Evolutionary conservation across 2,329 filamentous ascomycete genomes (phyloP).

Genomic region (Bertia moriformis): DNA sequence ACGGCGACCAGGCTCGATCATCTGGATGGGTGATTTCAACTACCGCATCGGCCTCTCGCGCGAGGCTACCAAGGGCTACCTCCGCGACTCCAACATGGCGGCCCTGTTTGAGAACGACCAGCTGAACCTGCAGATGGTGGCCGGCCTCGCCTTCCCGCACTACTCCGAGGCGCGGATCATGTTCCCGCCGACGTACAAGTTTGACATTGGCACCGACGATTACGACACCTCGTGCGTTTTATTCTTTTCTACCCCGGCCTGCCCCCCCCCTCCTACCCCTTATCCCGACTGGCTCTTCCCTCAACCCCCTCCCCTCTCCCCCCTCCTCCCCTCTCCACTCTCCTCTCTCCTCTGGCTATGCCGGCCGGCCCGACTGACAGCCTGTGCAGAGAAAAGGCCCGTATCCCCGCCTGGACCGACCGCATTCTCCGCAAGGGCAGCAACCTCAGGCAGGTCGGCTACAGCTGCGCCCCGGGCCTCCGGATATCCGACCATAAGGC

Average conservation of each 20-base stretch:
- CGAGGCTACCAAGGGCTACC: slow-evolving; percentile 62
- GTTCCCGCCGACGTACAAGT: slow-evolving; percentile 92
- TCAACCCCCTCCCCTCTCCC: background rate
- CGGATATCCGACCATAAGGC: slow-evolving; percentile 92
- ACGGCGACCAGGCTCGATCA: slow-evolving; percentile 48
- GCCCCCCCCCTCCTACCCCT: no score
- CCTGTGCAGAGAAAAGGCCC: slow-evolving; percentile 63
- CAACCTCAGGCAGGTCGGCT: slow-evolving; percentile 69
- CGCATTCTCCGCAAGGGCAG: slow-evolving; percentile 75
- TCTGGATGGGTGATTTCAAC: slow-evolving; percentile 97
- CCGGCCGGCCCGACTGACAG: slow-evolving; percentile 17
- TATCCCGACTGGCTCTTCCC: no score
- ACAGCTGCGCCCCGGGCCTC: slow-evolving; percentile 68
- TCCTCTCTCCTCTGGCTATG: background rate
- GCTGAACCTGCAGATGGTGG: slow-evolving; percentile 92
- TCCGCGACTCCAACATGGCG: slow-evolving; percentile 60
- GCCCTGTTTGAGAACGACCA: slow-evolving; percentile 85
- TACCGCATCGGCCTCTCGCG: slow-evolving; percentile 80
- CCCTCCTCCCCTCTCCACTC: background rate
- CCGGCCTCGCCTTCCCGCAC: slow-evolving; percentile 73
- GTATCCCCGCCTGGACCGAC: slow-evolving; percentile 95
- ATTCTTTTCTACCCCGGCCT: background rate
- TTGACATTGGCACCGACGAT: slow-evolving; percentile 70
- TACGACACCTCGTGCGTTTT: slow-evolving; percentile 74
- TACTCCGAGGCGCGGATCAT: slow-evolving; percentile 81